phyloP scores from a whole-genome alignment of 1,139 yeast species.

The Suhomyces wounanorum region DNA sequence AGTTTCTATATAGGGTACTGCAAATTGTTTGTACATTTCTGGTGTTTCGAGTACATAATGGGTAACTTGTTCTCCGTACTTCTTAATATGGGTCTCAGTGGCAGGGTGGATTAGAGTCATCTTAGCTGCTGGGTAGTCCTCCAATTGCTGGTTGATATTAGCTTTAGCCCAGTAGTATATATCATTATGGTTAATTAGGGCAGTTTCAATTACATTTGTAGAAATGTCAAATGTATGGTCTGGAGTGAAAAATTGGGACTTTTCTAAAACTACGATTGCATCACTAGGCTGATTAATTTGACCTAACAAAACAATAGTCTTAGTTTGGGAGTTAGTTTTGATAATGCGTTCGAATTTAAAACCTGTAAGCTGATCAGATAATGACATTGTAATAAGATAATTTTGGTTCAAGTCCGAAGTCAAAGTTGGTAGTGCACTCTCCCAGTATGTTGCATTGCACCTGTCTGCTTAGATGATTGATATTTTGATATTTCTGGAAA shows the following conservation, averaged over 20 bases:
- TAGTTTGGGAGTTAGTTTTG: conserved; percentile 62
- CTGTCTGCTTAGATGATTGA: too few relatives aligned
- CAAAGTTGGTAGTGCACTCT: neutral
- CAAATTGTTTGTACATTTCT: conserved; percentile 59
- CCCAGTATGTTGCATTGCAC: neutral
- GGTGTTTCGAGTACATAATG: conserved; percentile 82
- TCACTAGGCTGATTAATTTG: conserved; percentile 47
- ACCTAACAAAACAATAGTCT: conserved; percentile 68
- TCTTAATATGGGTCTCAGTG: conserved; percentile 77
- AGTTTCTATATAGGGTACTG: conserved; percentile 72
- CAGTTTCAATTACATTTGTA: conserved; percentile 34
- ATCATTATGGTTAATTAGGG: conserved; percentile 67
- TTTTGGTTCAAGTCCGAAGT: neutral
- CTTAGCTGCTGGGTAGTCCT: conserved; percentile 61
- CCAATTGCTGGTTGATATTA: conserved; percentile 49
- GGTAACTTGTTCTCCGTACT: conserved; percentile 58
- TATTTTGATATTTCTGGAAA: too few relatives aligned
- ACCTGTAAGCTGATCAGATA: conserved; percentile 25
- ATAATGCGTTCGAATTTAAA: conserved; percentile 49
- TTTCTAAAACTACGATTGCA: conserved; percentile 78
- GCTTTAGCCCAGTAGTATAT: conserved; percentile 81
- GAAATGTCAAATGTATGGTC: conserved; percentile 19
- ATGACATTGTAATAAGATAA: neutral
- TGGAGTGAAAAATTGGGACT: conserved; percentile 56
- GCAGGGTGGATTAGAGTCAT: conserved; percentile 87